phyloP scores from a whole-genome alignment of 192 early-diverging fungal species.

The Diversispora eburnea region DNA sequence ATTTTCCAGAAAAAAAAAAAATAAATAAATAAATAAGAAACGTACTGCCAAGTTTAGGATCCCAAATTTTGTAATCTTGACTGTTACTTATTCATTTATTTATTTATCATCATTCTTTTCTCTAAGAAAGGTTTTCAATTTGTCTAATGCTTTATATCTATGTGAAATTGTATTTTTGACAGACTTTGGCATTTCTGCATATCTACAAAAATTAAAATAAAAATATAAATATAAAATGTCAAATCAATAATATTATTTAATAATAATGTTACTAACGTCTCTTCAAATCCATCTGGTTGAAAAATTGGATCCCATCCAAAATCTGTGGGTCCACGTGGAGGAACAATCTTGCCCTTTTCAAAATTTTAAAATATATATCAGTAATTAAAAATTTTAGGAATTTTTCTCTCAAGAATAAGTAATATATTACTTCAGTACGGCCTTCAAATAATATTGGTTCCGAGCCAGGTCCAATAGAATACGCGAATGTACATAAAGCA shows the following conservation, averaged over 20 bases:
- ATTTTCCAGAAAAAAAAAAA: too few species aligned
- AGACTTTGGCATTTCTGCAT: conserved; percentile 83
- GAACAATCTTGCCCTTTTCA: conserved; percentile 77
- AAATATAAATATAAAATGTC: neutral
- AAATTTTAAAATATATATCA: neutral
- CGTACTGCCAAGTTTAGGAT: too few species aligned
- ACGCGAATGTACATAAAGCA: conserved; percentile 90
- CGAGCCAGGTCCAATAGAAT: conserved; percentile 72
- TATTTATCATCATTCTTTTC: too few species aligned
- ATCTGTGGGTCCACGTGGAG: conserved; percentile 68
- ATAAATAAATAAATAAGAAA: too few species aligned
- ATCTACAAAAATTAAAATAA: conserved; percentile 43
- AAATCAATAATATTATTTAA: neutral
- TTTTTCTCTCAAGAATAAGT: neutral
- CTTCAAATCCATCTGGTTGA: conserved; percentile 69
- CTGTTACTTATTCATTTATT: too few species aligned
- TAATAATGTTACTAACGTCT: conserved; percentile 45
- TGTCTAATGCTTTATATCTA: conserved; percentile 68
- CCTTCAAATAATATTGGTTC: conserved; percentile 91
- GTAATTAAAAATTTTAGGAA: too few species aligned
- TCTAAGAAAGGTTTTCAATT: conserved; percentile 47
- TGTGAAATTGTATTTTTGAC: conserved; percentile 93
- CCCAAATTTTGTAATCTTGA: too few species aligned
- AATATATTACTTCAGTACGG: conserved; percentile 50
- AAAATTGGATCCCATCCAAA: conserved; percentile 99